A percentile compares a stretch with the other conserved stretches of the same genome.
Evolutionary conservation across 148 eudicot species (phyloP).

Genomic region (Fagopyrum homotropicum): DNA sequence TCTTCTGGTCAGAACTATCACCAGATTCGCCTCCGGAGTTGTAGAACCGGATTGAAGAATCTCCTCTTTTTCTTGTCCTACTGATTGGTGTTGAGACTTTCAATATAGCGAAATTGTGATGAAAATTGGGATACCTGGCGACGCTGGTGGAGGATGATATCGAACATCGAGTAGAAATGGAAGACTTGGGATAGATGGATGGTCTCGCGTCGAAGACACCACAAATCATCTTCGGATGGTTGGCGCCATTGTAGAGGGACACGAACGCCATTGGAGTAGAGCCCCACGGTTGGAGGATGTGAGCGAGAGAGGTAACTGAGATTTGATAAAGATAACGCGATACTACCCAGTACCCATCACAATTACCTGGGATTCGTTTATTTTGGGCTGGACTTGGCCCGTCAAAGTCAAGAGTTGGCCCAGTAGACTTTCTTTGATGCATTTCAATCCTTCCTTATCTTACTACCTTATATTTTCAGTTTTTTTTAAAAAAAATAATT

Average conservation of each 20-base stretch:
- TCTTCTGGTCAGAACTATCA: constrained; percentile 23
- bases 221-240: not conserved
- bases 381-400: not conserved
- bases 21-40: constrained; percentile 25
- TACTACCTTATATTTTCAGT: too few relatives aligned
- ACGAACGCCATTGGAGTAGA: not conserved
- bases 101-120: not conserved
- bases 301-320: not conserved
- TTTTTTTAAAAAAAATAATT: too few relatives aligned
- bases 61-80: constrained; percentile 14
- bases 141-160: not conserved
- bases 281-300: not conserved
- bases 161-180: not conserved
- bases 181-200: not conserved
- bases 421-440: too few relatives aligned
- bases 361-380: not conserved
- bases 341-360: not conserved
- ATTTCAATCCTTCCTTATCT: too few relatives aligned
- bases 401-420: not conserved
- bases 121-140: not conserved
- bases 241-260: constrained; percentile 1
- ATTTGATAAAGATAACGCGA: not conserved
- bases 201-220: not conserved
- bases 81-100: not conserved
- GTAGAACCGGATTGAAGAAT: constrained; percentile 25